These are phyloP conservation scores for Fusarium pseudonygamai DNA, from an alignment of 2,329 filamentous ascomycete species.

Conservation along the genomic window DNA sequence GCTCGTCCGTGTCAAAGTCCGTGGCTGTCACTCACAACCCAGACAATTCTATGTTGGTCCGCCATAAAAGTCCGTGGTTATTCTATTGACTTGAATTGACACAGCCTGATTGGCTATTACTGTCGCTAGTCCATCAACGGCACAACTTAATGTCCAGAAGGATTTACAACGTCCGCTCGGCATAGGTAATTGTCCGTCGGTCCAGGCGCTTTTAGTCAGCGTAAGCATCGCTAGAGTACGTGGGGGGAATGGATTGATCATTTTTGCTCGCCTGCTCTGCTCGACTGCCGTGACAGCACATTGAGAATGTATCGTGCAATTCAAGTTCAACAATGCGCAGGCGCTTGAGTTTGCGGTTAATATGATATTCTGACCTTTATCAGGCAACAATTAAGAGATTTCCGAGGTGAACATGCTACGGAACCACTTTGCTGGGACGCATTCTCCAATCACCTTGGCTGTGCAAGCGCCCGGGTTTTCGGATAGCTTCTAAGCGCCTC, in stretches of 20 bases:
- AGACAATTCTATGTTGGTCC: neutral
- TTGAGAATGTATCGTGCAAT: no score
- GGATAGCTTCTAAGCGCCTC: neutral
- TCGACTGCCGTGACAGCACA: neutral
- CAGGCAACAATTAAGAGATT: no score
- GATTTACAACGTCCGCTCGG: neutral
- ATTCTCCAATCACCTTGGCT: neutral
- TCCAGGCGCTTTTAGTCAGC: neutral
- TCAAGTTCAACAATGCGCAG: no score
- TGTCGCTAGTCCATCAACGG: fast-evolving
- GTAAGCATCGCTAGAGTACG: neutral
- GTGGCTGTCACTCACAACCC: neutral
- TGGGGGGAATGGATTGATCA: neutral
- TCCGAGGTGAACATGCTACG: fast-evolving
- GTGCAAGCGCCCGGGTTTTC: neutral
- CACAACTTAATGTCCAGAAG: neutral
- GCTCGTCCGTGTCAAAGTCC: neutral
- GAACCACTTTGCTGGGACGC: neutral
- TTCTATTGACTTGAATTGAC: fast-evolving
- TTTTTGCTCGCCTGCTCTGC: neutral
- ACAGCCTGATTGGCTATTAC: neutral
- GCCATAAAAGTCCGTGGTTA: neutral
- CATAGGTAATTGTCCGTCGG: neutral
- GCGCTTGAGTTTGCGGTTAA: no score
- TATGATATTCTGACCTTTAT: no score